Evolutionary conservation across 164 flowering plant species (phyloP), one percentile per base, ranked within the genome.

Genomic region (Houttuynia cordata): DNA sequence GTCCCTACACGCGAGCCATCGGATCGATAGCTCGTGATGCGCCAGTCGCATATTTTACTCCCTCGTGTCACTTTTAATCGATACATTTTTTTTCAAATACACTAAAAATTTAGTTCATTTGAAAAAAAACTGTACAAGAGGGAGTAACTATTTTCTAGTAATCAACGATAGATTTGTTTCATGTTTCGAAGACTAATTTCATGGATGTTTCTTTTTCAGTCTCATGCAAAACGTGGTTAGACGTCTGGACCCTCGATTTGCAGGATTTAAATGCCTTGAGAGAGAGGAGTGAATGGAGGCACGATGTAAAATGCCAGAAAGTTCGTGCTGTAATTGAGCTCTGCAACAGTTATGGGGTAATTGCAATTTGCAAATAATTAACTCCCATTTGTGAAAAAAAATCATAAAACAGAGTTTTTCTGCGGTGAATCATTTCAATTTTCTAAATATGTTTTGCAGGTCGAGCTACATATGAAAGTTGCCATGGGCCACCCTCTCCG

Each of bases 401-500:
- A n/a, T n/a, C 15, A 13, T 23, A 10, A 8, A 54, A 12, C 30
- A 21, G 30, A 12, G 20, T 4, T 53, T 12, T 17, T 7, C 30
- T 54, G 7, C 20, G 0, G 8, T 54, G 8, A 12, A 13, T 6
- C 56, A 22, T 13, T 24, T 10, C 14, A 20, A 0, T 22, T 3
- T 13, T 53, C 24, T 54, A 23, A 3, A 24, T 10, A 13, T 10
- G 7, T 54, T 17, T 21, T 68, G 59, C 67, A 83, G 85, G 88
- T 76, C 60, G 67, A 75, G 18, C 81, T 71, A 7, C 61, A 76
- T 25, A 78, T 79, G 68, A 75, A 74, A 61, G 71, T 73, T n/a
- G 78, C 57, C 17, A 79, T 78, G 79, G 83, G 86, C 6, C 61
- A 73, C 67, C 81, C 83, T 1, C n/a, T 64, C 17, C 53, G 64